Evolutionary conservation across 345 rosid species (phyloP).

Genomic region (Rhizophora apiculata): DNA sequence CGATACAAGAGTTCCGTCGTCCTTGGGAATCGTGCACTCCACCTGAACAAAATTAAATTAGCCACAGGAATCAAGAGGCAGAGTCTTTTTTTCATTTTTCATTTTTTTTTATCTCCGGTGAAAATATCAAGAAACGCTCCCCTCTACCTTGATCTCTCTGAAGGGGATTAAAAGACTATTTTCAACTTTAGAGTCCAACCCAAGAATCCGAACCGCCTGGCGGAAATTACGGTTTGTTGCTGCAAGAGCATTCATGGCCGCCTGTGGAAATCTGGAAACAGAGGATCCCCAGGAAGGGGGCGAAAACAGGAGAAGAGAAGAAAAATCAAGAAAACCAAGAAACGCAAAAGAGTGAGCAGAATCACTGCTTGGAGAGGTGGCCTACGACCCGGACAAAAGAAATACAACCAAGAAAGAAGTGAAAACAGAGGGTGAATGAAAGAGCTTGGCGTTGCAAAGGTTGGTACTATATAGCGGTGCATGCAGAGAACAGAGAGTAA

Average conservation of each 20-base stretch:
- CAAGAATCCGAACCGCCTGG: constrained; percentile 80
- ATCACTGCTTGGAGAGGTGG: too few species aligned
- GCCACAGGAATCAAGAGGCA: neutral
- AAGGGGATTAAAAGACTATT: constrained; percentile 88
- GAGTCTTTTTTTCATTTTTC: neutral
- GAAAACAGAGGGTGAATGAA: too few species aligned
- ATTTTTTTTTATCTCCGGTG: neutral
- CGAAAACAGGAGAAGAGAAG: neutral
- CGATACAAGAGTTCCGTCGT: constrained; percentile 83
- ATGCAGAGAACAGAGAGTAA: too few species aligned
- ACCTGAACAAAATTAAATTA: constrained; percentile 48
- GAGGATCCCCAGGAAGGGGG: neutral
- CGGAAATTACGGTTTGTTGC: constrained; percentile 94
- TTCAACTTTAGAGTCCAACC: constrained; percentile 86
- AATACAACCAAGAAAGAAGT: too few species aligned
- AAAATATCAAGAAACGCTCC: neutral
- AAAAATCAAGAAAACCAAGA: neutral
- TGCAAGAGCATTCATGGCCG: constrained; percentile 79
- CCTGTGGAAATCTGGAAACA: neutral
- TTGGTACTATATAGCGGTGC: too few species aligned
- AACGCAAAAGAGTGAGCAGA: too few species aligned
- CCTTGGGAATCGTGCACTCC: constrained; percentile 95
- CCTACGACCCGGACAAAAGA: too few species aligned
- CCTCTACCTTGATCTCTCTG: constrained; percentile 78
- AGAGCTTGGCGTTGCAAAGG: too few species aligned